Evolutionary conservation across 306 rosid species (phyloP), one percentile per base, ranked within the genome.

Genomic region (Malus asiatica): DNA sequence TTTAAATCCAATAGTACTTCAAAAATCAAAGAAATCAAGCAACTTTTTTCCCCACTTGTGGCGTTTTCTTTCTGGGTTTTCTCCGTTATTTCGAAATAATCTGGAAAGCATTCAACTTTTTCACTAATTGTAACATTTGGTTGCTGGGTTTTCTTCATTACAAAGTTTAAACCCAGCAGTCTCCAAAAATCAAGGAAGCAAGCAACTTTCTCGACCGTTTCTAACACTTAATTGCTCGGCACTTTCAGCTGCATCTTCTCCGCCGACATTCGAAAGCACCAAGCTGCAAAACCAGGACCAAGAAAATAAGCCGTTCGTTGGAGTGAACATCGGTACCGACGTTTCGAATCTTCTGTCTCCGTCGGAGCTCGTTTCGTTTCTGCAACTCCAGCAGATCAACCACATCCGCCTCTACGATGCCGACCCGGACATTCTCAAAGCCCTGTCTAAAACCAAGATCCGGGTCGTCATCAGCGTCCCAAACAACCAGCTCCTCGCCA

Each of bases 321-420:
- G 98, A 8, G 88, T 91, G 8, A 91, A 91, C 81, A 87, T 93
- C 14, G 98, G 98, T 55, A 88, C 89, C 0, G 98, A 93, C 73
- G 91, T 93, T 1, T 88, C 98, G 58, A 88, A 84, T 80, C 79
- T 88, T 11, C 71, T 88, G 0, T 63, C 90, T 0, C 87, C 97
- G 4, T 23, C 88, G 0, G 86, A 84, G 10, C 75, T 93, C 0
- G 92, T 89, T 0, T 65, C 90, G 19, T 88, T 93, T 65, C 95
- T 93, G 4, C 80, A 82, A 40, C 61, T 80, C 16, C 93, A 93
- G 30, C 90, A 89, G 64, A 91, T 93, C 45, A 83, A 76, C 5
- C 92, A 91, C 80, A 59, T 93, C 51, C 83, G 97, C 4, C 86
- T 93, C 76, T 91, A 93, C 91, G 97, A 93, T 78, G 88, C 93